phyloP scores from a whole-genome alignment of 1,284 basidiomycete species.

The Dichomitus squalens region DNA sequence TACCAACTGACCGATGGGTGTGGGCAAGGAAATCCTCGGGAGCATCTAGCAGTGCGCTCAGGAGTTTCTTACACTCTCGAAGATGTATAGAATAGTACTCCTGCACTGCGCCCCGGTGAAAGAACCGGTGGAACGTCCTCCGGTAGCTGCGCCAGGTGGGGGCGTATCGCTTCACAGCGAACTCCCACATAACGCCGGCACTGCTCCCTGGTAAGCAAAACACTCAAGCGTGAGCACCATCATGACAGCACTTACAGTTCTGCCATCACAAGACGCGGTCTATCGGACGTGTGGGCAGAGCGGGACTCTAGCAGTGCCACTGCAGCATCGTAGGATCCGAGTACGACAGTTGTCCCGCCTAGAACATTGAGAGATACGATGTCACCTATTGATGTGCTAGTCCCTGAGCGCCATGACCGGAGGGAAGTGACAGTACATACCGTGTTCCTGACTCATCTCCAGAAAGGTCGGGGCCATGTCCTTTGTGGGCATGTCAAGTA shows the following conservation, averaged over 20 bases:
- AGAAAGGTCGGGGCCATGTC: constrained; percentile 11
- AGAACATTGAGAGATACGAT: constrained; percentile 18
- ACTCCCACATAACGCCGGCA: constrained; percentile 11
- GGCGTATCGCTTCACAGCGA: constrained; percentile 9
- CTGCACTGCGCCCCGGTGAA: constrained; percentile 10
- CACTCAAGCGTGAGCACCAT: not conserved
- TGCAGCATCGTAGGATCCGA: constrained; percentile 24
- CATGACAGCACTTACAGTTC: constrained; percentile 11
- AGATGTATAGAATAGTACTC: constrained; percentile 1
- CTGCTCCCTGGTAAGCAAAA: not conserved
- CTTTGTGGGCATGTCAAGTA: constrained; percentile 19
- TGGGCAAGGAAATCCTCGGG: constrained; percentile 10
- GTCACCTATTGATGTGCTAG: constrained; percentile 8
- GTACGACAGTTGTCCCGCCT: constrained; percentile 16
- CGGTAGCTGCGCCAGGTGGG: constrained; percentile 12
- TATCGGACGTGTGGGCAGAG: constrained; percentile 18
- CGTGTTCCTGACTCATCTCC: constrained; percentile 19
- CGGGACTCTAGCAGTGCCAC: constrained; percentile 22
- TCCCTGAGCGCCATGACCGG: too few species aligned
- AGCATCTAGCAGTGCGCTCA: constrained; percentile 1
- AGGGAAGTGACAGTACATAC: constrained; percentile 2
- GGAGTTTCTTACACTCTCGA: constrained; percentile 1
- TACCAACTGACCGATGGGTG: not conserved
- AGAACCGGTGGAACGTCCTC: constrained; percentile 12
- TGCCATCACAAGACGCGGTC: constrained; percentile 7